Evolutionary conservation across 192 early-diverging fungal species (phyloP).

Genomic region (Linderina pennispora): DNA sequence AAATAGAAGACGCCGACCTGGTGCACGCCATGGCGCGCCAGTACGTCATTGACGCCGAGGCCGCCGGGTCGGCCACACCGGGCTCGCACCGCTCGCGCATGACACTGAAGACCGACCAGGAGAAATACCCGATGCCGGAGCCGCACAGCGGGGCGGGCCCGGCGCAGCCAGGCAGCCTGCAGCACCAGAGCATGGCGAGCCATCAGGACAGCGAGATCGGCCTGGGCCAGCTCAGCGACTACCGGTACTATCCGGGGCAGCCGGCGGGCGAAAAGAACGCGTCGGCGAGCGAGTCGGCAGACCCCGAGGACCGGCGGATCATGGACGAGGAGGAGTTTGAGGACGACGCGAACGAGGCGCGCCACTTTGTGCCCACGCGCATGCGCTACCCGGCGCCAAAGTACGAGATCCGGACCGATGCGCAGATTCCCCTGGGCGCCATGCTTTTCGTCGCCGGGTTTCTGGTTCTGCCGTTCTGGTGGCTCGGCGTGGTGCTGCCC

Average conservation of each 20-base stretch:
- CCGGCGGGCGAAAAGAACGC: not conserved
- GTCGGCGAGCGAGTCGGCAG: no score
- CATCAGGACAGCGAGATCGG: not conserved
- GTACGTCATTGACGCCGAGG: conserved; percentile 38
- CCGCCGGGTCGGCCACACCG: conserved; percentile 30
- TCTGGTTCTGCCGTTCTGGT: conserved; percentile 43
- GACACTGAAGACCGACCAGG: conserved; percentile 25
- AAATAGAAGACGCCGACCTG: conserved; percentile 14
- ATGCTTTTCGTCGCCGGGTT: conserved; percentile 40
- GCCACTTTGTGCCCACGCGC: conserved; percentile 30
- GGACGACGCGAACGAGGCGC: conserved; percentile 43
- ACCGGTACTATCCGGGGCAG: not conserved
- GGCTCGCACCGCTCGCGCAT: conserved; percentile 25
- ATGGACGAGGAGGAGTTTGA: conserved; percentile 39
- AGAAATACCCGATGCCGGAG: not conserved
- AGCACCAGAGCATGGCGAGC: not conserved
- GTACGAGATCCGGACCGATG: conserved; percentile 18
- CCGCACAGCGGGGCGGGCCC: conserved; percentile 7
- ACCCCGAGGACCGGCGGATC: not conserved
- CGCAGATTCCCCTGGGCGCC: conserved; percentile 18
- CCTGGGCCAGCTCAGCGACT: not conserved
- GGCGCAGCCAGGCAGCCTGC: conserved; percentile 10
- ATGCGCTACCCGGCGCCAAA: conserved; percentile 32
- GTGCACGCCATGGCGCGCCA: conserved; percentile 30
- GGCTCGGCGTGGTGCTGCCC: conserved; percentile 42